Conservation (phyloP, 768 basidiomycete genomes). For the Phanerochaete sordida region DNA sequence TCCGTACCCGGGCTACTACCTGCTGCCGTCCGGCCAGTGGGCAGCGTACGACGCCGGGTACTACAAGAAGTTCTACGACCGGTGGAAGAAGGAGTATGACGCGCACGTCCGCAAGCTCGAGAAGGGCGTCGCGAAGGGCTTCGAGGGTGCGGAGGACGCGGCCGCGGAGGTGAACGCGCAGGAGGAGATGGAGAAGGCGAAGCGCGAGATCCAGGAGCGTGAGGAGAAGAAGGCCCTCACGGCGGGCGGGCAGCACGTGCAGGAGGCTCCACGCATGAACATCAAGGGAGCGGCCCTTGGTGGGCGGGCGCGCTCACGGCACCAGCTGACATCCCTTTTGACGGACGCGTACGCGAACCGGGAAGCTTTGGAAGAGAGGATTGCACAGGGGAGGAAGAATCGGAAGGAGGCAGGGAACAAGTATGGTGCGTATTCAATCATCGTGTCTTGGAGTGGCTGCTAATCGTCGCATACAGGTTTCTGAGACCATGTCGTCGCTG, state of each 20-base stretch:
- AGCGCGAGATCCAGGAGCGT: constrained; percentile 66
- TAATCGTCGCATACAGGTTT: not conserved
- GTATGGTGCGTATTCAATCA: constrained; percentile 55
- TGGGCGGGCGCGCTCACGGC: constrained; percentile 64
- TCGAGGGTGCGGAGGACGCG: constrained; percentile 59
- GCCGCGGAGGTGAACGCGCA: constrained; percentile 60
- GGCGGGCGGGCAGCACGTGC: constrained; percentile 49
- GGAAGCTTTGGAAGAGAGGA: constrained; percentile 77
- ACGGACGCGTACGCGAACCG: constrained; percentile 83
- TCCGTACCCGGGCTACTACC: constrained; percentile 85
- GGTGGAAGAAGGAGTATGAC: constrained; percentile 74
- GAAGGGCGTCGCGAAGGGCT: constrained; percentile 63
- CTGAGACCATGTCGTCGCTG: not conserved
- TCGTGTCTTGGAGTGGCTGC: not conserved
- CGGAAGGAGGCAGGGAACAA: constrained; percentile 90
- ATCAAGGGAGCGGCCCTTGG: constrained; percentile 72
- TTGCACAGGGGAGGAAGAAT: constrained; percentile 79
- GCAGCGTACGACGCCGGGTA: constrained; percentile 68
- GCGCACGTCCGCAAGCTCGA: constrained; percentile 70
- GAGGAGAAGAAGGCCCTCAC: constrained; percentile 79
- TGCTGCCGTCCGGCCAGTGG: constrained; percentile 78
- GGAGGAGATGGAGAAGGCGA: constrained; percentile 77
- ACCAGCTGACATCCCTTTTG: constrained; percentile 77
- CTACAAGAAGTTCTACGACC: constrained; percentile 63
- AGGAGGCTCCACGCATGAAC: constrained; percentile 74